Base-by-base conservation (phyloP, 345 rosid species). In the Barbarea vulgaris region DNA sequence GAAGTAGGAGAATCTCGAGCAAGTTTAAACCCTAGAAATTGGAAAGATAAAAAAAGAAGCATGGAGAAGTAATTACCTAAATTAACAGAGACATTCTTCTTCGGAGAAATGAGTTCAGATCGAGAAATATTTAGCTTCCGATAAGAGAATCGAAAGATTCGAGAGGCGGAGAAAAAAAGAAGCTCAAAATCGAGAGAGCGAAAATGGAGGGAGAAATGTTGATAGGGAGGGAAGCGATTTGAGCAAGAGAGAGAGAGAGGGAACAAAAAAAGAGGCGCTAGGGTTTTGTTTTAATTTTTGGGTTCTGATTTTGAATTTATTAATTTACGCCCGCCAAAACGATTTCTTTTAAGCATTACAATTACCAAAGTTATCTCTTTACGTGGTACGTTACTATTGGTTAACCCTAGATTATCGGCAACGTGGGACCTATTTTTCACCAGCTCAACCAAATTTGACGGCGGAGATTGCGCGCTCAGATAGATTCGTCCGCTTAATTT, bases 251-350 rank as follows among this genome's bases (percentile, higher is more conserved):
- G 25, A 31, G 71, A 33, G 77, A 17, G 57, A 57, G 8, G 6
- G 3, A 25, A 46, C 18, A 56, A 75, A 70, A 31, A 61, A 75
- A 68, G 73, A 63, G 81, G 76, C 73, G 78, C 83, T 87, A 91
- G 97, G 95, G 93, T 86, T 87, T 82, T 76, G 31, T 67, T 71
- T 72, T 81, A 72, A 76, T 84, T 84, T 78, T 50, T 31, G 34
- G 64, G 78, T 70, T 82, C 84, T 83, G 84, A 85, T 86, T 77
- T 85, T 54, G 80, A 77, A 77, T 34, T 68, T 73, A 57, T 30
- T 31, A 65, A 72, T 48, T 48, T 60, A 67, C 83, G 91, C 91
- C 91, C 97, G 97, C 97, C 95, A 91, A 89, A 54, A 72, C 77
- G 44, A 21, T 64, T 69, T 63, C 60, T 3, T 4, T 18, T 24